These are phyloP conservation scores for Hyaloperonospora arabidopsidis DNA, from an alignment of 352 stramenopile species.

Conservation along the genomic window DNA sequence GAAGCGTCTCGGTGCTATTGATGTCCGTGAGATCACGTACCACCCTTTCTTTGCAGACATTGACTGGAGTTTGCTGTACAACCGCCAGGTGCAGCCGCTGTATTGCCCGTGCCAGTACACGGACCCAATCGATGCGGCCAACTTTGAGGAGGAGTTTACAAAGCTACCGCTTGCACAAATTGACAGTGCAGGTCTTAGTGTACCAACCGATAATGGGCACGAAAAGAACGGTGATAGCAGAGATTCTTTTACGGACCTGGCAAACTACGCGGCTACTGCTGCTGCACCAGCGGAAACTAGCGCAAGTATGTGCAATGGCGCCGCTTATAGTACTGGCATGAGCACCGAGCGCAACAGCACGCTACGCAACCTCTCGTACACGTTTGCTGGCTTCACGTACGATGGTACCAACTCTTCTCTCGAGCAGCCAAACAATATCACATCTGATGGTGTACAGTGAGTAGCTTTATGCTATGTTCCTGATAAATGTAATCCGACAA, in stretches of 20 bases:
- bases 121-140: constrained; percentile 72
- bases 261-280: constrained; percentile 12
- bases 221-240: constrained; percentile 14
- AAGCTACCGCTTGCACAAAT: constrained; percentile 65
- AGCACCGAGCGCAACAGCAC: constrained; percentile 48
- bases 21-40: constrained; percentile 71
- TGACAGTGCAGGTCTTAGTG: constrained; percentile 57
- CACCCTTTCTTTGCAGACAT: constrained; percentile 80
- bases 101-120: constrained; percentile 80
- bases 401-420: constrained; percentile 53
- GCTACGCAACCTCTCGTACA: constrained; percentile 78
- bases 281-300: constrained; percentile 16
- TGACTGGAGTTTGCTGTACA: constrained; percentile 73
- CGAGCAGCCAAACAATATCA: constrained; percentile 30
- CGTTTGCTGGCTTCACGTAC: constrained; percentile 79
- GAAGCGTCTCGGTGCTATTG: constrained; percentile 84
- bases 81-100: constrained; percentile 65
- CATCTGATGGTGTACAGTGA: constrained; percentile 11
- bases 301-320: constrained; percentile 19
- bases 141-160: constrained; percentile 83
- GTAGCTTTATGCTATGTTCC: constrained; percentile 12
- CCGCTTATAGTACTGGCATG: constrained; percentile 30
- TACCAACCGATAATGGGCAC: constrained; percentile 39
- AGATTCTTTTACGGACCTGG: constrained; percentile 14
- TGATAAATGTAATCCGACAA: constrained; percentile 15